Conservation (phyloP, 2,329 filamentous ascomycete species). For the Epicoccum nigrum region DNA sequence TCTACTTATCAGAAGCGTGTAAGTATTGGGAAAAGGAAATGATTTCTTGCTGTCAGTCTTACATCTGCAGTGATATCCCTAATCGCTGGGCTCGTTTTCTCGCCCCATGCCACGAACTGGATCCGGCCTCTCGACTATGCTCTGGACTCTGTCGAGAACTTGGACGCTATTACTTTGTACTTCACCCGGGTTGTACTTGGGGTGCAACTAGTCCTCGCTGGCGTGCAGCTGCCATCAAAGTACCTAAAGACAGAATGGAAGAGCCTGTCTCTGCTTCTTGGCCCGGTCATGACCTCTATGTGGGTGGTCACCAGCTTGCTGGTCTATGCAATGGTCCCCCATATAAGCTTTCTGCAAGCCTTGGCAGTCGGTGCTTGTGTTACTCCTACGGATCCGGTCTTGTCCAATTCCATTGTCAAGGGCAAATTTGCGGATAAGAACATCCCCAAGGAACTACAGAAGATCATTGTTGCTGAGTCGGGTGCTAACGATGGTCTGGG, state of each 20-base stretch:
- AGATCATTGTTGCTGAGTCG: conserved; percentile 70
- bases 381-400: conserved; percentile 88
- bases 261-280: conserved; percentile 74
- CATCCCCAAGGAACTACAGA: conserved; percentile 79
- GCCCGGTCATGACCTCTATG: conserved; percentile 85
- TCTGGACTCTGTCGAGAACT: conserved; percentile 58
- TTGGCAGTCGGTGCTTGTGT: conserved; percentile 83
- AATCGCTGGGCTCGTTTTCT: conserved; percentile 77
- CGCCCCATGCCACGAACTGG: conserved; percentile 76
- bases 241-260: conserved; percentile 83
- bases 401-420: conserved; percentile 90
- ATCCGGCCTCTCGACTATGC: conserved; percentile 78
- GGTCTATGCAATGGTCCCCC: conserved; percentile 76
- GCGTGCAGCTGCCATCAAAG: conserved; percentile 82
- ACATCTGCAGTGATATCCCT: conserved; percentile 75
- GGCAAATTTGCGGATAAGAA: conserved; percentile 93
- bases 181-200: conserved; percentile 88
- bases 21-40: conserved; percentile 50
- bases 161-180: conserved; percentile 77
- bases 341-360: conserved; percentile 76
- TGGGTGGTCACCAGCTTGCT: conserved; percentile 82
- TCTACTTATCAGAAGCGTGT: conserved; percentile 90
- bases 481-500: conserved; percentile 89
- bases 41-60: neutral
- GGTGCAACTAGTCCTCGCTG: conserved; percentile 87